Evolutionary conservation across 305 asterid species (phyloP), one percentile per base, ranked within the genome.

Genomic region (Caryopteris hybrid): DNA sequence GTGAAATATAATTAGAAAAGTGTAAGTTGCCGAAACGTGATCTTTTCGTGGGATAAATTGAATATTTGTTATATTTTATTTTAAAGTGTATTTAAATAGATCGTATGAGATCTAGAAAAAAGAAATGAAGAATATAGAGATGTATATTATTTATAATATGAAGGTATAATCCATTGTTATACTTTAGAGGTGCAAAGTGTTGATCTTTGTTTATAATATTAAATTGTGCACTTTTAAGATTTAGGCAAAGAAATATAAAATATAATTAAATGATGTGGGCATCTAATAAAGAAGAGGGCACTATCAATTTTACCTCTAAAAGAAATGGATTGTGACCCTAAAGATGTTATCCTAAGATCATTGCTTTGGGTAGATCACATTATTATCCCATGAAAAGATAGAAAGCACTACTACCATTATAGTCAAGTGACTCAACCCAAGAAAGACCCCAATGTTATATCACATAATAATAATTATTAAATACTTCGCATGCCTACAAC

Each of bases 291-390:
- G 74, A 61, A 54, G 82, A 70, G 43, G 70, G 88, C 90, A 84
- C 85, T 80, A 78, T 76, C 83, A 71, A 63, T 54, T 80, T 61
- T 70, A 59, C 43, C 68, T 65, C 75, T 16, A 78, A 86, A 86
- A 83, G 92, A 64, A 83, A 75, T 77, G 82, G 85, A 80, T 80
- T 80, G 85, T 77, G 85, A 80, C 85, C 79, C 75, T 75, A 72
- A 81, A 80, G 86, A 79, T 84, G 78, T 77, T 78, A 82, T 86
- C 86, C 79, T 55, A 73, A 33, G 39, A 79, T 60, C 25, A 82
- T 65, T 36, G 59, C 51, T 79, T 48, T 54, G 66, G 61, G 53
- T 65, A 72, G 23, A 33, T 25, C 74, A 10, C 23, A 71, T 79
- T 63, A 74, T 81, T 81, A 43, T 79, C 68, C 66, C 74, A 60